Evolutionary conservation across 1,284 basidiomycete species (phyloP).

Genomic region (Trichosporon inkin): DNA sequence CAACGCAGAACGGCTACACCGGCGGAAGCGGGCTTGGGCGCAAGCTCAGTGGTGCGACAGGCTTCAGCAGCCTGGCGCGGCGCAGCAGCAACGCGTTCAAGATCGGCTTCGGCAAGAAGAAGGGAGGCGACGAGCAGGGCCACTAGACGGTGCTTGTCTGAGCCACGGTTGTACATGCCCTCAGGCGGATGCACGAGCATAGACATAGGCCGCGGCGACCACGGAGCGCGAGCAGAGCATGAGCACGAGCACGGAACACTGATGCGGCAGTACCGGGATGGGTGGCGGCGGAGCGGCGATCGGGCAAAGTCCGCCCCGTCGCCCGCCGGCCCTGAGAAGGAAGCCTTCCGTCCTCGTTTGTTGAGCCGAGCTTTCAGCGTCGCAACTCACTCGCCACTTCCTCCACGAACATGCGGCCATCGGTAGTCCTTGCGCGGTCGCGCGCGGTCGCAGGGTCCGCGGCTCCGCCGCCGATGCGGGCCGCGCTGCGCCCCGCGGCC

Average conservation of each 20-base stretch:
- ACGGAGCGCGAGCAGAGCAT: not conserved
- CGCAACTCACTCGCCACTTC: no score
- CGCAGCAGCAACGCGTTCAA: conserved; percentile 40
- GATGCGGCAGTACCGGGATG: not conserved
- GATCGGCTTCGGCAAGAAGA: conserved; percentile 46
- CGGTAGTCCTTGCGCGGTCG: no score
- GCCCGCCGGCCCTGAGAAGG: not conserved
- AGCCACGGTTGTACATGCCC: conserved; percentile 1
- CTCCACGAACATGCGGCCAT: no score
- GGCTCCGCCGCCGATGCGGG: no score
- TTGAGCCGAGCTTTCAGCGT: no score
- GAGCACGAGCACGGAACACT: not conserved
- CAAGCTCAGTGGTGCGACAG: conserved; percentile 17
- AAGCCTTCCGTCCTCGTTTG: no score
- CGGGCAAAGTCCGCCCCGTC: not conserved
- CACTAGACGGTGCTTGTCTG: not conserved
- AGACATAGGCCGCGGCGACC: not conserved
- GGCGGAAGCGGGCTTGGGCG: conserved; percentile 17
- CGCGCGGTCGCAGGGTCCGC: no score
- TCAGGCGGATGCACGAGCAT: conserved; percentile 6
- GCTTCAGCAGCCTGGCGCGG: conserved; percentile 35
- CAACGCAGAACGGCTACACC: conserved; percentile 11
- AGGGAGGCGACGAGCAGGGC: conserved; percentile 8
- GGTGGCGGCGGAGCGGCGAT: not conserved
- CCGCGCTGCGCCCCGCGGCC: no score